Conservation (phyloP, 2,329 filamentous ascomycete species). For the Hypoxylon sp. region DNA sequence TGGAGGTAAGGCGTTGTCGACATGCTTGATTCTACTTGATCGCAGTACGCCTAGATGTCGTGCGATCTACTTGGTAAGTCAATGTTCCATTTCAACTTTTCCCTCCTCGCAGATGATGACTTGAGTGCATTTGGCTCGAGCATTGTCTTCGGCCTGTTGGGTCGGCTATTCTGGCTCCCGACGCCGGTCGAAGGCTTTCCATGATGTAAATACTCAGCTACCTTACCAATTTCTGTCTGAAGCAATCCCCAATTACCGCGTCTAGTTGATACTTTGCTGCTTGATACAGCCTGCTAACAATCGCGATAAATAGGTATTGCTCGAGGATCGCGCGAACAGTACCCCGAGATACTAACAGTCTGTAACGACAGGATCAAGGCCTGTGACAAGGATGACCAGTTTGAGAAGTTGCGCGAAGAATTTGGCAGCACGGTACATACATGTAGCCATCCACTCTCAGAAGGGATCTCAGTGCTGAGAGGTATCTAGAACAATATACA, state of each 20-base stretch:
- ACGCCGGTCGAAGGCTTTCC: conserved; percentile 72
- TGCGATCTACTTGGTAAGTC: conserved; percentile 50
- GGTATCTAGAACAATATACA: conserved; percentile 78
- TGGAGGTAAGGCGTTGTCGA: conserved; percentile 79
- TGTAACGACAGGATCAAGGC: conserved; percentile 78
- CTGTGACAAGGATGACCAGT: conserved; percentile 91
- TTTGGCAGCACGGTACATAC: conserved; percentile 81
- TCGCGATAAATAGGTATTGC: conserved; percentile 15
- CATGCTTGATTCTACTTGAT: conserved; percentile 5
- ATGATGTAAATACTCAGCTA: conserved; percentile 99
- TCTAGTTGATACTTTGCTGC: conserved; percentile 19
- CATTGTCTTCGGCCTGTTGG: conserved; percentile 72
- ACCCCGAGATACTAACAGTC: conserved; percentile 34
- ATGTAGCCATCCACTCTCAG: conserved; percentile 45
- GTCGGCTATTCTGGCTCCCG: conserved; percentile 79
- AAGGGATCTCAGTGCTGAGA: conserved; percentile 57
- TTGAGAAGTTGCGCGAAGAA: conserved; percentile 79
- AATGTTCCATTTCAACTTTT: conserved; percentile 10
- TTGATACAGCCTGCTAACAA: conserved; percentile 36
- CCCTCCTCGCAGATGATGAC: conserved; percentile 82
- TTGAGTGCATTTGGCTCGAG: conserved; percentile 99
- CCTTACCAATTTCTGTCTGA: conserved; percentile 92
- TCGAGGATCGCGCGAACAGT: background rate
- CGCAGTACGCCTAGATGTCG: conserved; percentile 33
- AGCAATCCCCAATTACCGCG: conserved; percentile 43